Evolutionary conservation across 257 asterid species (phyloP).

Genomic region (Nicotiana attenuata): DNA sequence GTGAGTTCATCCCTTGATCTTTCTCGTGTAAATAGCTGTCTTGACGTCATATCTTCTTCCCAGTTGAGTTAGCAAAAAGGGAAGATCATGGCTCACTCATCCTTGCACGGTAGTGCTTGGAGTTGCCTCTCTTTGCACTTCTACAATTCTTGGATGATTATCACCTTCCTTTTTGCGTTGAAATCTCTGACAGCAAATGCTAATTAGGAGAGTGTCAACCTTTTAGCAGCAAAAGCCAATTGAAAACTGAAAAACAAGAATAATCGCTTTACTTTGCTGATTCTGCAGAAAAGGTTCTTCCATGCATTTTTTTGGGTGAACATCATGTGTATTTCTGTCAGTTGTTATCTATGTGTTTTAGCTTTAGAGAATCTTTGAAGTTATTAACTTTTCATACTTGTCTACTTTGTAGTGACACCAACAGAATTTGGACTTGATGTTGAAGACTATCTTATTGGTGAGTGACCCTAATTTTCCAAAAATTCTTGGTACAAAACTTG

Average conservation of each 20-base stretch:
- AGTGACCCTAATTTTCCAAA: constrained; percentile 20
- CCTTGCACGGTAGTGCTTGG: not conserved
- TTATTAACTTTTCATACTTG: constrained; percentile 3
- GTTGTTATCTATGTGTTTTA: not conserved
- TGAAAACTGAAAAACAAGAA: not conserved
- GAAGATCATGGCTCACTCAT: not conserved
- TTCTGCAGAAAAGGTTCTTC: not conserved
- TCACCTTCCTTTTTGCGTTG: not conserved
- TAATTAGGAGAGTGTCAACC: not conserved
- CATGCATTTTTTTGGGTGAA: not conserved
- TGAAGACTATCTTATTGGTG: constrained; percentile 89
- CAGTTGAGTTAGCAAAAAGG: not conserved
- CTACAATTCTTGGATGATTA: not conserved
- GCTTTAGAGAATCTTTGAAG: not conserved
- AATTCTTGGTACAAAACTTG: not conserved
- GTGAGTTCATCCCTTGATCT: not conserved
- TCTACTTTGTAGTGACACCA: constrained; percentile 48
- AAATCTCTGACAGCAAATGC: not conserved
- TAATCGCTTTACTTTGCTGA: not conserved
- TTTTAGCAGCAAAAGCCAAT: not conserved
- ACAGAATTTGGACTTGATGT: constrained; percentile 78
- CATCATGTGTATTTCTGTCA: not conserved
- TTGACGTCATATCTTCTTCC: not conserved
- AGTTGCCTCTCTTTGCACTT: not conserved
- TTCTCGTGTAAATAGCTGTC: not conserved